phyloP scores from a whole-genome alignment of 352 stramenopile genomes.

The Phytophthora megakarya region DNA sequence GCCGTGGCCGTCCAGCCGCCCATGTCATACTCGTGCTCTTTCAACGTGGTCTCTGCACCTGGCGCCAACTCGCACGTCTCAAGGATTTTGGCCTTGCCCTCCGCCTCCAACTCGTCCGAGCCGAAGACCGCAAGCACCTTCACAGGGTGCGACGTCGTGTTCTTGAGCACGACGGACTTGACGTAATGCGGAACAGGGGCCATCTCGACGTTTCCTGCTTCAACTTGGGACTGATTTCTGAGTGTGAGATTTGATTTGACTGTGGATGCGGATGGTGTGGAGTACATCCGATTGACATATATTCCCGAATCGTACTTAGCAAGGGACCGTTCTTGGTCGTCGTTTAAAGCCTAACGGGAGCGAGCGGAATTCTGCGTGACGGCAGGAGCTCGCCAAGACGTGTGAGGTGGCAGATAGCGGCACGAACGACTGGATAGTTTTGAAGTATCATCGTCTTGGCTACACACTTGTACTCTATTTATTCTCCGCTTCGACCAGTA shows the following conservation, averaged over 20 bases:
- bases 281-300: slow-evolving; percentile 20
- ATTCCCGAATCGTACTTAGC: slow-evolving; percentile 26
- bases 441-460: background rate
- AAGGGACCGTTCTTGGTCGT: background rate
- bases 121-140: slow-evolving; percentile 71
- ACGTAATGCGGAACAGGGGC: slow-evolving; percentile 67
- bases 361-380: background rate
- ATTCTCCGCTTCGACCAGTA: background rate
- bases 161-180: slow-evolving; percentile 76
- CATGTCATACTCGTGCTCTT: slow-evolving; percentile 84
- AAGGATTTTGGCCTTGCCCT: slow-evolving; percentile 69
- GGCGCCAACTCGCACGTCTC: slow-evolving; percentile 59
- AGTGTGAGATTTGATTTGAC: slow-evolving; percentile 15
- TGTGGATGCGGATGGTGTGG: slow-evolving; percentile 25
- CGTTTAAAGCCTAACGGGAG: slow-evolving; percentile 21
- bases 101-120: slow-evolving; percentile 67
- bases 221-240: slow-evolving; percentile 27
- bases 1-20: slow-evolving; percentile 69
- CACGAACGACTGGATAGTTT: background rate
- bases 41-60: slow-evolving; percentile 40
- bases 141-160: slow-evolving; percentile 59
- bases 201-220: slow-evolving; percentile 45
- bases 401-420: background rate
- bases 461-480: slow-evolving; percentile 22
- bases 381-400: slow-evolving; percentile 5